phyloP scores from a whole-genome alignment of 208 protist genomes.

The Tritrichomonas foetus region DNA sequence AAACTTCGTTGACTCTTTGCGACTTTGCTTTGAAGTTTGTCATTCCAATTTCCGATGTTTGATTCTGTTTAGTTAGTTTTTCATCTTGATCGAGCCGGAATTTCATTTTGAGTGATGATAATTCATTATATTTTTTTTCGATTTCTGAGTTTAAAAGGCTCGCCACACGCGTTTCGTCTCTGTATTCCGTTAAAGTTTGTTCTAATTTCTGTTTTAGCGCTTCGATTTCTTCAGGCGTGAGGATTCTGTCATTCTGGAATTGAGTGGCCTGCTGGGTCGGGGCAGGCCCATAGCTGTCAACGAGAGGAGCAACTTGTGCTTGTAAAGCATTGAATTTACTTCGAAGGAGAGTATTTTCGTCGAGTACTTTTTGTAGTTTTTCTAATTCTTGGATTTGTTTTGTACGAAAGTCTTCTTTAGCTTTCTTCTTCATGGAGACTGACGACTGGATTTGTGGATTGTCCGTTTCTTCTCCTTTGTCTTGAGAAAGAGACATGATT shows the following conservation, averaged over 20 bases:
- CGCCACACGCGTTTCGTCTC: background rate
- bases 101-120: background rate
- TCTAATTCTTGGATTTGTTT: background rate
- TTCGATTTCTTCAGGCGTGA: background rate
- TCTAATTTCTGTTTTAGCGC: background rate
- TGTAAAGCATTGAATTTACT: background rate
- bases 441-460: no score
- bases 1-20: background rate
- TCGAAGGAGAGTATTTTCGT: background rate
- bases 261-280: background rate
- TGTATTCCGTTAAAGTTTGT: background rate
- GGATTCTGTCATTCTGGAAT: background rate
- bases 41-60: background rate
- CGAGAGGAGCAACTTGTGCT: background rate
- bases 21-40: background rate
- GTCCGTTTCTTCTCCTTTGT: no score
- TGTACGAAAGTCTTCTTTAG: no score
- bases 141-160: background rate
- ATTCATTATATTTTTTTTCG: background rate
- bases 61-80: background rate
- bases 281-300: no score
- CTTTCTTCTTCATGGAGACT: no score
- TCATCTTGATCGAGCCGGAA: background rate
- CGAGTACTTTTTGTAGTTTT: background rate
- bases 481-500: no score